Conservation (phyloP, 495 filamentous ascomycete genomes). For the Podospora fimiseda region DNA sequence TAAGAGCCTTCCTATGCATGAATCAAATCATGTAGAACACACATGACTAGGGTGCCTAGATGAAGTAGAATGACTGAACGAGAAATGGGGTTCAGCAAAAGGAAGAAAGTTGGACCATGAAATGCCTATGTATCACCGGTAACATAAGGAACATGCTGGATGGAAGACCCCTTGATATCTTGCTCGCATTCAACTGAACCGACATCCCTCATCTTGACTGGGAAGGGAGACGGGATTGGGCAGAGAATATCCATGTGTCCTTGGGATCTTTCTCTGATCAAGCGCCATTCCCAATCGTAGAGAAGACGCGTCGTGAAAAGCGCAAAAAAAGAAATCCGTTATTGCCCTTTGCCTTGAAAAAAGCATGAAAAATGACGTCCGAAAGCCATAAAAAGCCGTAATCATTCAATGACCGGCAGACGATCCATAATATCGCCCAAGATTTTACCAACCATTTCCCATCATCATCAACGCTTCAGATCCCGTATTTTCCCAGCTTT, state of each 20-base stretch:
- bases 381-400: constrained; percentile 14
- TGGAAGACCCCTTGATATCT: background rate
- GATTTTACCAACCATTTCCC: too few species aligned
- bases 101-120: too few species aligned
- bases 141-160: too few species aligned
- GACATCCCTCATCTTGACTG: background rate
- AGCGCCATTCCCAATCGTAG: background rate
- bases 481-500: background rate
- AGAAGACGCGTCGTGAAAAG: constrained; percentile 15
- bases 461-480: background rate
- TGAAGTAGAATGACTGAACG: too few species aligned
- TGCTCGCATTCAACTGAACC: background rate
- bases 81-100: too few species aligned
- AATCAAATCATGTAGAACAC: too few species aligned
- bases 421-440: too few species aligned
- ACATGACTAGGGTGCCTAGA: too few species aligned
- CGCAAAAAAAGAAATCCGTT: constrained; percentile 1
- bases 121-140: too few species aligned
- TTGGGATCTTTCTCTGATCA: background rate
- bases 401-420: constrained; percentile 8
- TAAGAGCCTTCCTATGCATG: too few species aligned
- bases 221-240: background rate
- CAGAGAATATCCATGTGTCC: background rate
- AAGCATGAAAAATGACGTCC: constrained; percentile 15
- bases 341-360: constrained; percentile 7